phyloP scores from a whole-genome alignment of 805 yeast genomes.

The Wickerhamiella siamensis region DNA sequence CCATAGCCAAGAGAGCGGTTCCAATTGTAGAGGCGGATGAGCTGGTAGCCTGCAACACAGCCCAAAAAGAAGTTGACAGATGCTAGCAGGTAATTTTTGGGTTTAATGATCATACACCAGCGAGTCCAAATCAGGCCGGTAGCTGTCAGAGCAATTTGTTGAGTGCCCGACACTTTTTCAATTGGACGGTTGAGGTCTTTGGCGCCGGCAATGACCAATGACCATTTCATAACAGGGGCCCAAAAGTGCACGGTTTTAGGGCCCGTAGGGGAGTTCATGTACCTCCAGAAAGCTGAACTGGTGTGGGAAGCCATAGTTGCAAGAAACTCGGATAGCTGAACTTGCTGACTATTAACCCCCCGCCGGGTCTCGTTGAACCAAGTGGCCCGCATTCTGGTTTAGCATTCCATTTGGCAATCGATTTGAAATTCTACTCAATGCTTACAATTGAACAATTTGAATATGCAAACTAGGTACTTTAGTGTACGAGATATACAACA shows the following conservation, averaged over 20 bases:
- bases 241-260: constrained; percentile 97
- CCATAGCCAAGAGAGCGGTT: constrained; percentile 54
- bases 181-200: constrained; percentile 82
- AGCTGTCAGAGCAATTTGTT: constrained; percentile 69
- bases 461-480: no score
- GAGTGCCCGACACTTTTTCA: constrained; percentile 80
- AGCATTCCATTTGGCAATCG: no score
- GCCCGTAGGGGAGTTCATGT: constrained; percentile 78
- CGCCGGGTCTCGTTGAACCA: no score
- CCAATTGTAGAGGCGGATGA: constrained; percentile 54
- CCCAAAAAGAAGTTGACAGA: constrained; percentile 90
- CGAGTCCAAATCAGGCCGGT: constrained; percentile 97
- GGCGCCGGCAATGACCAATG: constrained; percentile 81
- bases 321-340: not conserved
- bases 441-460: no score
- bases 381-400: no score
- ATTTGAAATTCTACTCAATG: no score
- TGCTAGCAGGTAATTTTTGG: constrained; percentile 76
- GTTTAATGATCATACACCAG: constrained; percentile 89
- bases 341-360: no score
- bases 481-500: no score
- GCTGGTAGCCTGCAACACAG: constrained; percentile 74
- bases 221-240: constrained; percentile 59
- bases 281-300: constrained; percentile 38
- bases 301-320: constrained; percentile 11